Base-by-base conservation (phyloP, 2,329 filamentous ascomycete genomes). In the Sarocladiaceae sp. region DNA sequence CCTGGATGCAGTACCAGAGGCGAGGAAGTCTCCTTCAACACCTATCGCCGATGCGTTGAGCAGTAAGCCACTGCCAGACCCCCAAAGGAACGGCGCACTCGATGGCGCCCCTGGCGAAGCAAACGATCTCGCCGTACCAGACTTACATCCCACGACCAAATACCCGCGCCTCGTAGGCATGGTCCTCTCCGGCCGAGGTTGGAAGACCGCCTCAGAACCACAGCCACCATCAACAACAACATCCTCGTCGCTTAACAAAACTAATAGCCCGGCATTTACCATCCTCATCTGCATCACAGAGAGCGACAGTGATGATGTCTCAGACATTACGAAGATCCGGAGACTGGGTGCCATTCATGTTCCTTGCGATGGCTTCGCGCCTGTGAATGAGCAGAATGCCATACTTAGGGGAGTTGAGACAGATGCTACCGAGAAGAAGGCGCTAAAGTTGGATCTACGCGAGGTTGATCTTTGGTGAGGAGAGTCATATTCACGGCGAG, bases 391-490 rank as follows among this genome's bases (percentile, higher is more conserved):
- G 29, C 59, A 58, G n/a, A 55, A 57, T 52, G 63, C 63, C 17
- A 53, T 62, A 10, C 54, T 64, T 50, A 58, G 59, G 17, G 62
- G 62, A 18, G 58, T 54, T 12, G 46, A 29, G 25, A 33, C 47
- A 22, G 53, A 53, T 10, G 39, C 60, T 1, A 53, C 54, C 2
- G 52, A 54, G 23, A 60, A 54, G 29, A 59, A 54, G 44, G 61
- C 62, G 46, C 36, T 68, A 23, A 59, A 57, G 50, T 57, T 70
- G 20, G 53, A 56, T 48, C 7, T 69, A 50, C 59, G 61, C 49
- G 66, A 69, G 54, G 53, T 70, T 46, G 67, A 70, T 47, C 58
- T 71, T n/a, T 68, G 67, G 52, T 70, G 56, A 57, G 22, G 7
- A 33, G 29, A 15, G 29, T 10, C 8, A 33, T 33, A n/a, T n/a